phyloP scores from a whole-genome alignment of 345 rosid species.

The Linum usitatissimum region DNA sequence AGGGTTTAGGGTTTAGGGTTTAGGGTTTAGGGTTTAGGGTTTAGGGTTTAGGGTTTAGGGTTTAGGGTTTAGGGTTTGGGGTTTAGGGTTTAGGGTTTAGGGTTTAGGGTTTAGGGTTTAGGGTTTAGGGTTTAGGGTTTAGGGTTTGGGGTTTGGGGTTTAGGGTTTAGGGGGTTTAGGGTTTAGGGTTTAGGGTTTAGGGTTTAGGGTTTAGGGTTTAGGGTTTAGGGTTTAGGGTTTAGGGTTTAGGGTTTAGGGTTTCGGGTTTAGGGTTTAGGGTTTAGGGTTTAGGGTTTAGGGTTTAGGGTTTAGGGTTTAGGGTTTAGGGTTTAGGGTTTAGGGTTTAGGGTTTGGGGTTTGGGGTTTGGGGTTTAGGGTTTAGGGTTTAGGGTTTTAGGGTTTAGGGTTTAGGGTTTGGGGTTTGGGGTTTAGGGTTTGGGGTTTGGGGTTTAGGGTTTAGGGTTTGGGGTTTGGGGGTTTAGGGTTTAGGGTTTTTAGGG shows the following conservation, averaged over 20 bases:
- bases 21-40: constrained; percentile 14
- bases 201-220: background rate
- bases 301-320: too few relatives aligned
- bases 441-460: constrained; percentile 10
- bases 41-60: constrained; percentile 14
- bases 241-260: background rate
- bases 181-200: constrained; percentile 3
- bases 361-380: constrained; percentile 15
- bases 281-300: background rate
- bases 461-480: background rate
- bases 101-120: constrained; percentile 6
- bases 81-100: constrained; percentile 13
- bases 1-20: constrained; percentile 10
- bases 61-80: constrained; percentile 12
- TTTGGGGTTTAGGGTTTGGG: background rate
- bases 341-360: background rate
- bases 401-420: constrained; percentile 2
- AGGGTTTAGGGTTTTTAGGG: constrained; percentile 9
- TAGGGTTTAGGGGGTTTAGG: constrained; percentile 1
- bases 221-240: background rate
- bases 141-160: constrained; percentile 11
- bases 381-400: constrained; percentile 15
- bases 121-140: constrained; percentile 6
- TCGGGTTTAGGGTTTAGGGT: constrained; percentile 1
- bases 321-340: too few relatives aligned